Base-by-base conservation (phyloP, 2,329 filamentous ascomycete species). In the Rhinocladiella similis region DNA sequence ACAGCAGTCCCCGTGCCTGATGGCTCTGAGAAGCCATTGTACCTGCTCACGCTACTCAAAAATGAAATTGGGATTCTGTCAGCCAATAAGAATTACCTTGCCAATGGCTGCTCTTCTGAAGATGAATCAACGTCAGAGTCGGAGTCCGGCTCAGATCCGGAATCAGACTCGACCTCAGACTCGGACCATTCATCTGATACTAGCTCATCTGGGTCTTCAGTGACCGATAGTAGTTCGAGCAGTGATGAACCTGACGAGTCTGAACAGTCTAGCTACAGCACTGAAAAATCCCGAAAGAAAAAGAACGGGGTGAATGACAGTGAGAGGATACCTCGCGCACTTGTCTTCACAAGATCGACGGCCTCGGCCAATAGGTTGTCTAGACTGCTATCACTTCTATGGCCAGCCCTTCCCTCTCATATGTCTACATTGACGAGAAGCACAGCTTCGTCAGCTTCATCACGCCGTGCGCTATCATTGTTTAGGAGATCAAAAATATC, bases 271-370 rank as follows among this genome's bases (percentile, higher is more conserved):
- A 14, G 5, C 7, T 10, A 29, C n/a, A 46, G n/a, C 3, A 10
- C 3, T 27, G 3, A n/a, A 29, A 16, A n/a, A 25, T 10, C 3
- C 7, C 25, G 12, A 19, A 19, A 41, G n/a, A 41, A 20, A 22
- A 9, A 9, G 45, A 49, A 57, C n/a, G 16, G 5, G 7, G 18
- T 16, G 90, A 91, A 18, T 86, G 95, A 64, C 93, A 90, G 1
- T 90, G 96, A 74, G 89, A 91, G 66, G 91, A 97, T 73, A 89
- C 93, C 71, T 97, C 88, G 89, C 1, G 81, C 87, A 67, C 96
- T 99, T 68, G 86, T 99, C 60, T 99, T 99, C 77, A 91, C 89
- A 79, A 97, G 97, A 75, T 86, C 91, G 46, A 96, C 91, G 1
- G 82, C 86, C 54, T 97, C 94, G 0, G 93, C 94, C 7, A 89